Percentiles rank a stretch among this genome's conserved stretches.
These are phyloP conservation scores for Lyophyllum decastes DNA, from an alignment of 768 basidiomycete species.

Conservation along the genomic window DNA sequence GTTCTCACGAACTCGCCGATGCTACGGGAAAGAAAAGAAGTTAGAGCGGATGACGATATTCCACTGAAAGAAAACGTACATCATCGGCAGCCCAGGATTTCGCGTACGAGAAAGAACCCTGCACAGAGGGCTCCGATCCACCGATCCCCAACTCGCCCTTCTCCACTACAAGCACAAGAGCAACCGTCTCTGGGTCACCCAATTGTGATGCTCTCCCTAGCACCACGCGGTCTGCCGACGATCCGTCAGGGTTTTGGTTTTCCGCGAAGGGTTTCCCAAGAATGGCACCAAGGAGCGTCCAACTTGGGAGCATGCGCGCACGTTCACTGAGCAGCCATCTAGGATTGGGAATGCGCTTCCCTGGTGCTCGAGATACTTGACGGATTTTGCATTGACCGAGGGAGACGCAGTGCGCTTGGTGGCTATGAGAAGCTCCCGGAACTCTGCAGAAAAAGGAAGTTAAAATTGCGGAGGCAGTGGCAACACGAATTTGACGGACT, in stretches of 20 bases:
- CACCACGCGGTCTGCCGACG: conserved; percentile 1
- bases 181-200: background rate
- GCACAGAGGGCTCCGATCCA: conserved; percentile 21
- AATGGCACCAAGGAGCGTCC: background rate
- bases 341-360: conserved; percentile 2
- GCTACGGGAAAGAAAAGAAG: conserved; percentile 14
- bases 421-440: conserved; percentile 1
- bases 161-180: conserved; percentile 4
- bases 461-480: background rate
- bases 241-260: conserved; percentile 7
- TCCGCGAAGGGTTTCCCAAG: conserved; percentile 2
- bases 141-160: conserved; percentile 17
- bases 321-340: conserved; percentile 12
- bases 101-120: conserved; percentile 21
- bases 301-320: conserved; percentile 6
- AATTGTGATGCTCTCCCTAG: background rate
- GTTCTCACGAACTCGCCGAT: conserved; percentile 5
- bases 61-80: conserved; percentile 2
- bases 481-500: background rate
- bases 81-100: background rate
- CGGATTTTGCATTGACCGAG: conserved; percentile 1
- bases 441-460: conserved; percentile 2
- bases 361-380: conserved; percentile 1
- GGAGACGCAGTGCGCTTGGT: conserved; percentile 1
- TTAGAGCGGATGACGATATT: background rate